Evolutionary conservation across 176 grass and related monocot genomes (phyloP).

Genomic region (Carex parvula): DNA sequence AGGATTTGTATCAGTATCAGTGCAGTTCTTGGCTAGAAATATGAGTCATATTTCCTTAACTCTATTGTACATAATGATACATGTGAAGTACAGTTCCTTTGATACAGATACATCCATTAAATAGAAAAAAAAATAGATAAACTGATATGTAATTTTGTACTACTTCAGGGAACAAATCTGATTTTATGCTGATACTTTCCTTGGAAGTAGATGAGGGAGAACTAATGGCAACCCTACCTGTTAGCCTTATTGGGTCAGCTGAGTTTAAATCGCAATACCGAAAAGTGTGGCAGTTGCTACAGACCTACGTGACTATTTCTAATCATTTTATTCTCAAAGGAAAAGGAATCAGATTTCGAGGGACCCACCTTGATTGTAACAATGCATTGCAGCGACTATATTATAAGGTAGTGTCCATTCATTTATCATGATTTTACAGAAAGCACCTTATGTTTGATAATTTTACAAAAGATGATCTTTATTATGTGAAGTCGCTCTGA

Average conservation of each 20-base stretch:
- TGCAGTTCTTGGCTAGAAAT: not conserved
- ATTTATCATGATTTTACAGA: not conserved
- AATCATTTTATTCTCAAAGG: constrained; percentile 56
- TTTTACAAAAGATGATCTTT: not conserved
- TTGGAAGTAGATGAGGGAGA: constrained; percentile 65
- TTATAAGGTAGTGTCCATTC: constrained; percentile 41
- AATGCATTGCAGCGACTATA: constrained; percentile 47
- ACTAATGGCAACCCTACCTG: constrained; percentile 38
- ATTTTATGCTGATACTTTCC: constrained; percentile 53
- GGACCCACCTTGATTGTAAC: constrained; percentile 53
- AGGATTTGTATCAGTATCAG: not conserved
- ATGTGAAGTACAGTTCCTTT: not conserved
- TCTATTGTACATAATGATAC: not conserved
- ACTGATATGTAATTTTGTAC: constrained; percentile 5
- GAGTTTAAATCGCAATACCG: constrained; percentile 42
- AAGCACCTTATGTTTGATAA: not conserved
- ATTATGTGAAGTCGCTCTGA: not conserved
- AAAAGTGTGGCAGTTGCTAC: constrained; percentile 54
- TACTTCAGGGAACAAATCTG: constrained; percentile 57
- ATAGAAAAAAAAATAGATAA: too few species aligned
- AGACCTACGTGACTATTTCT: constrained; percentile 53
- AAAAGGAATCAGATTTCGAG: constrained; percentile 54
- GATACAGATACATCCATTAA: not conserved
- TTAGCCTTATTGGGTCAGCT: constrained; percentile 24
- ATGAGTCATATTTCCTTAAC: too few species aligned